Conservation (phyloP, 768 basidiomycete species). For the Boletus sp. region DNA sequence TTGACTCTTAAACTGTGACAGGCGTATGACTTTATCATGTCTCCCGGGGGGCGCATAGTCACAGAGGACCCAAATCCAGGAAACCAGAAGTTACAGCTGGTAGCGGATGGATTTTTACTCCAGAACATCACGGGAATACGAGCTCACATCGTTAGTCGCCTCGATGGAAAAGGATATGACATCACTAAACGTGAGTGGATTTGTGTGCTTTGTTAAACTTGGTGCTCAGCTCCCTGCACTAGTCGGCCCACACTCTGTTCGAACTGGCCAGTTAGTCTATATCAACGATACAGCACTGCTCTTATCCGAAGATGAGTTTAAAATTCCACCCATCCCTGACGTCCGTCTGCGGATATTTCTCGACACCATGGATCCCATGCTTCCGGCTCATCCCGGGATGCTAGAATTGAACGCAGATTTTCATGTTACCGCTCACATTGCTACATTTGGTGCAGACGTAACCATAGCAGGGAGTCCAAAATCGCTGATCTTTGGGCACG, state of each 20-base stretch:
- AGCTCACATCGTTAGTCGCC: constrained; percentile 68
- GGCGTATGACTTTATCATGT: constrained; percentile 82
- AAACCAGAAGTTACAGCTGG: constrained; percentile 56
- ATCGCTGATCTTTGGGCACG: constrained; percentile 44
- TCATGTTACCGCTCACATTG: constrained; percentile 57
- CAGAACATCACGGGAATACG: constrained; percentile 78
- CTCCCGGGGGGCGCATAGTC: constrained; percentile 48
- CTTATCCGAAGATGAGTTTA: constrained; percentile 31
- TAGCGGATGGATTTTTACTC: constrained; percentile 69
- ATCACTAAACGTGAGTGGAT: constrained; percentile 67
- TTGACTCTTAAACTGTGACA: constrained; percentile 27
- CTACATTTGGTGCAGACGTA: constrained; percentile 68
- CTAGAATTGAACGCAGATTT: constrained; percentile 42
- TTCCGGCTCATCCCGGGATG: constrained; percentile 38
- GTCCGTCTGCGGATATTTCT: constrained; percentile 60
- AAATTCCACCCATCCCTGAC: constrained; percentile 31
- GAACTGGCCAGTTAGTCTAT: constrained; percentile 78
- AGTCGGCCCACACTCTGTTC: constrained; percentile 83
- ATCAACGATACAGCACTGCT: constrained; percentile 62
- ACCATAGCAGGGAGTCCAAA: constrained; percentile 25
- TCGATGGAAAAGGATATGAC: constrained; percentile 86
- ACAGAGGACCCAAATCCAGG: constrained; percentile 71
- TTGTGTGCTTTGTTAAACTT: neutral
- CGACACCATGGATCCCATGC: constrained; percentile 46
- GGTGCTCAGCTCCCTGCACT: constrained; percentile 4